phyloP scores from a whole-genome alignment of 2,329 filamentous ascomycete genomes.

The Sclerotiophoma versabilis region DNA sequence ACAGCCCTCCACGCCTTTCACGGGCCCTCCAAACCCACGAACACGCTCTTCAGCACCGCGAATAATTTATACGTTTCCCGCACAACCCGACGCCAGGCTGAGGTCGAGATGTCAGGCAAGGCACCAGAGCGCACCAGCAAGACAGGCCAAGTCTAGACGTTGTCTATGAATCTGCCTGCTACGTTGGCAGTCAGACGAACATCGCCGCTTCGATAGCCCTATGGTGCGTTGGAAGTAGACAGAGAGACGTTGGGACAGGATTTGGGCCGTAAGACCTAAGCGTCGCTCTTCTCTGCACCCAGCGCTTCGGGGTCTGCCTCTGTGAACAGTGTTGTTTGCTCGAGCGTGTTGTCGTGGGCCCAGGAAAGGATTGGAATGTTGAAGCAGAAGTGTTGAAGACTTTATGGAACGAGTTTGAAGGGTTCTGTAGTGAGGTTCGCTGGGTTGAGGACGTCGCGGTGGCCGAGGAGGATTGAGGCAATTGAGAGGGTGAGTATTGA shows the following conservation, averaged over 20 bases:
- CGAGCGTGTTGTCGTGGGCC: background rate
- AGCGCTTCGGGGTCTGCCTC: too few species aligned
- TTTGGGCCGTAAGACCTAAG: conserved; percentile 8
- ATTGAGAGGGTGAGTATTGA: conserved; percentile 11
- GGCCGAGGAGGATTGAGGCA: conserved; percentile 18
- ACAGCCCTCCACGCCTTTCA: background rate
- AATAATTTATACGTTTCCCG: background rate
- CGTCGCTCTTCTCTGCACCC: background rate
- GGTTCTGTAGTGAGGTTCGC: background rate
- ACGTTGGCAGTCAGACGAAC: background rate
- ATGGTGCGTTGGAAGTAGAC: background rate
- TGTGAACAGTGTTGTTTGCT: too few species aligned
- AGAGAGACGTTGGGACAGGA: conserved; percentile 3
- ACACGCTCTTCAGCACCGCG: background rate
- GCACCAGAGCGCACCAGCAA: conserved; percentile 1
- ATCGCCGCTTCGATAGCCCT: background rate
- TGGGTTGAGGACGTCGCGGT: background rate
- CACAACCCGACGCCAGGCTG: background rate
- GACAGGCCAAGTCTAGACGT: conserved; percentile 3
- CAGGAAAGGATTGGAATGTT: conserved; percentile 1
- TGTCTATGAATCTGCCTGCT: background rate
- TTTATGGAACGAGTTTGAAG: background rate
- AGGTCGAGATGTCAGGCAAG: background rate
- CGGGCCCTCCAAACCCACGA: background rate
- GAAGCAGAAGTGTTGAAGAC: background rate